Percentiles rank a stretch among this genome's conserved stretches.
phyloP scores from a whole-genome alignment of 768 basidiomycete genomes.

The Lanmaoa pseudosensibilis region DNA sequence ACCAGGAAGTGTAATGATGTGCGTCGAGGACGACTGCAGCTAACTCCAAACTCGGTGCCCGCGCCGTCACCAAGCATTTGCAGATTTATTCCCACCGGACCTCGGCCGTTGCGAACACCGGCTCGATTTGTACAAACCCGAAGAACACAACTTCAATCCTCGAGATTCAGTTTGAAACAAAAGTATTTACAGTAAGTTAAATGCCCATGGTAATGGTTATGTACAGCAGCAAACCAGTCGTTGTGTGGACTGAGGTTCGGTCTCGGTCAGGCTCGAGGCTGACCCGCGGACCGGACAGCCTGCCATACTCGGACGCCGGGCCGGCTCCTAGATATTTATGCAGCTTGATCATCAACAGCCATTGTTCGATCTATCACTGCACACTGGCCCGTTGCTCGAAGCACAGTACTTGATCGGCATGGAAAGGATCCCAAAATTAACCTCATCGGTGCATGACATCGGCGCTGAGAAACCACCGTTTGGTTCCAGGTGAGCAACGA shows the following conservation, averaged over 20 bases:
- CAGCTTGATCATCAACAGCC: not conserved
- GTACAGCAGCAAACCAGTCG: not conserved
- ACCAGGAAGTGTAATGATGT: not conserved
- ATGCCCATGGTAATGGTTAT: not conserved
- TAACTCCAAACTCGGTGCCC: not conserved
- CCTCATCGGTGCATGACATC: conserved; percentile 70
- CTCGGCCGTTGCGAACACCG: not conserved
- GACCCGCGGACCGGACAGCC: not conserved
- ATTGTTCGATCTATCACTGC: not conserved
- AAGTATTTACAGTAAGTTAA: too few species aligned
- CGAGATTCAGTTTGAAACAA: not conserved
- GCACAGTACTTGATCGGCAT: conserved; percentile 2
- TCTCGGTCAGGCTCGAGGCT: too few species aligned
- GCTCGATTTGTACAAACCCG: not conserved
- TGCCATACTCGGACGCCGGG: not conserved
- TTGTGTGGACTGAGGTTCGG: not conserved
- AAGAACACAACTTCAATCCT: not conserved
- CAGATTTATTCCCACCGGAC: conserved; percentile 5
- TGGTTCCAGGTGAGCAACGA: conserved; percentile 56
- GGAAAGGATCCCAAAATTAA: conserved; percentile 33
- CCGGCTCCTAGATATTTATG: not conserved
- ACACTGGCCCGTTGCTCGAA: not conserved
- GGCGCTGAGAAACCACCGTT: conserved; percentile 59
- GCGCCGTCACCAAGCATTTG: not conserved
- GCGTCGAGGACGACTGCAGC: not conserved